These are phyloP conservation scores for Mycena albidolilacea DNA, from an alignment of 768 basidiomycete genomes.

Conservation along the genomic window DNA sequence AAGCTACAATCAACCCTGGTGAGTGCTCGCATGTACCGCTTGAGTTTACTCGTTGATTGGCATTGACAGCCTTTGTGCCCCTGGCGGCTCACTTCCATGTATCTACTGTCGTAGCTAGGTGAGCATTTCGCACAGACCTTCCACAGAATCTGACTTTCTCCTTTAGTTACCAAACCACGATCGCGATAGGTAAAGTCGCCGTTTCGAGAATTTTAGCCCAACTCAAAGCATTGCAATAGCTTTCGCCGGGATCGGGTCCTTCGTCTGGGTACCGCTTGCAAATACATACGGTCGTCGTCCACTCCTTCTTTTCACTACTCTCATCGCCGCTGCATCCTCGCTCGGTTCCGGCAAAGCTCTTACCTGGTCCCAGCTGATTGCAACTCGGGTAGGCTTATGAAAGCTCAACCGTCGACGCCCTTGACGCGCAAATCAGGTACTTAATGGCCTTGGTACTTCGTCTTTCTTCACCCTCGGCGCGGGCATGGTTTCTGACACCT, in stretches of 20 bases:
- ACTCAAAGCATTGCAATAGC: slow-evolving; percentile 25
- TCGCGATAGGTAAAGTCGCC: slow-evolving; percentile 14
- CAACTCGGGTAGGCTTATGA: slow-evolving; percentile 23
- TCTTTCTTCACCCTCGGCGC: slow-evolving; percentile 36
- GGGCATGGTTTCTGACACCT: slow-evolving; percentile 43
- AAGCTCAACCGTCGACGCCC: neutral
- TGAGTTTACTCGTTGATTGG: neutral
- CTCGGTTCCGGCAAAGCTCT: slow-evolving; percentile 36
- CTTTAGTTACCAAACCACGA: slow-evolving; percentile 30
- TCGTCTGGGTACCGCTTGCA: slow-evolving; percentile 42
- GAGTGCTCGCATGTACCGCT: too few relatives aligned
- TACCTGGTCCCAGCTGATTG: slow-evolving; percentile 38
- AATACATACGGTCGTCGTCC: slow-evolving; percentile 43
- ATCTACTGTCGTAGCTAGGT: slow-evolving; percentile 31
- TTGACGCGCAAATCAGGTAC: slow-evolving; percentile 20
- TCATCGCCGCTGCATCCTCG: slow-evolving; percentile 39
- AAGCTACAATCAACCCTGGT: slow-evolving; percentile 34
- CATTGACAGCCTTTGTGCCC: slow-evolving; percentile 24
- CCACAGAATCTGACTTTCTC: neutral
- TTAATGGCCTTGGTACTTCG: slow-evolving; percentile 31
- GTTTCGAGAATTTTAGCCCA: neutral
- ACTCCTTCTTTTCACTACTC: slow-evolving; percentile 37
- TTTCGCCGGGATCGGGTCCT: slow-evolving; percentile 39
- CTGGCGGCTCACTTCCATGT: slow-evolving; percentile 33
- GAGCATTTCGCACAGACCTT: neutral